Base-by-base conservation (phyloP, 1,139 yeast species). In the Kodamaea fungicola region DNA sequence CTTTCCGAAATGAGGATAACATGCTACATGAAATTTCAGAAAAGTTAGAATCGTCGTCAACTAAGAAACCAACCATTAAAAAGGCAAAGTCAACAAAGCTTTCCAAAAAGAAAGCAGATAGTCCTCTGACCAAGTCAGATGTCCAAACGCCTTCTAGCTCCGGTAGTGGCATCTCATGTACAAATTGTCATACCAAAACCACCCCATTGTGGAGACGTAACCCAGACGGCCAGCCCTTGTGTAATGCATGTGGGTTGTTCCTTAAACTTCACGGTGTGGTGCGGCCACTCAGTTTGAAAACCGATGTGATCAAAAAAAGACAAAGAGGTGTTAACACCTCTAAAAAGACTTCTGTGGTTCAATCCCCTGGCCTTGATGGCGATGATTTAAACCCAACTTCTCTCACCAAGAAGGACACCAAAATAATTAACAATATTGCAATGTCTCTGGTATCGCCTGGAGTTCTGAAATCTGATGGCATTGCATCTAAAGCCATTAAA, bases 161-260 rank as follows among this genome's bases (percentile, higher is more conserved):
- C 22, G 31, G 33, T 3, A 27, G 27, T 26, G 23, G 23, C 23
- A 42, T 46, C 2, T 45, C 50, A 7, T 57, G 62, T 41, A 51
- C 58, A 8, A 57, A 57, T 40, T 57, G 62, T 37, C 56, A 52
- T 39, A 57, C 61, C 8, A 49, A 50, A 25, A 56, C 59, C 4
- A 57, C 62, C 1, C 62, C 62, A 4, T 42, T 57, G 9, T 57
- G 62, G 62, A 40, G 62, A 22, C 47, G 61, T 33, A 55, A 56
- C 36, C 58, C 60, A 2, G 54, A 56, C 34, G 62, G 62, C 4
- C 55, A 55, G 39, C 60, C 60, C 1, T 46, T 57, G 32, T 57
- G 62, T 35, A 57, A 57, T 38, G 62, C 62, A 7, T 57, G 62
- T 40, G 62, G 62, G 1, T 46, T 57, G 29, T 57, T 56, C 28